Conservation (phyloP, 306 rosid genomes). For the Sechiopsis laciniata region DNA sequence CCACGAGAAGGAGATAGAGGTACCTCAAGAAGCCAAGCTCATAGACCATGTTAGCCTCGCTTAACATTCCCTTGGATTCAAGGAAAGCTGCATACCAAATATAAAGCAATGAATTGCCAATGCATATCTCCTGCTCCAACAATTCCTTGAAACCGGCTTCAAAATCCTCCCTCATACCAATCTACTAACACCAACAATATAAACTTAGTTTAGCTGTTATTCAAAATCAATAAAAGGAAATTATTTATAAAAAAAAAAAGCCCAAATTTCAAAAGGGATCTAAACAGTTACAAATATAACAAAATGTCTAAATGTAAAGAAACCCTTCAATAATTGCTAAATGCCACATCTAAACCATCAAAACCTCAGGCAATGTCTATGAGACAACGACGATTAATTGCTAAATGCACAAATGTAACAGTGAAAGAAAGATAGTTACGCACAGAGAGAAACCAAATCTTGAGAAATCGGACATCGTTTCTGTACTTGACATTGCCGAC, state of each 20-base stretch:
- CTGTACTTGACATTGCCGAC: slow-evolving; percentile 44
- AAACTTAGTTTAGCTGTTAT: background rate
- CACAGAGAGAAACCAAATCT: slow-evolving; percentile 78
- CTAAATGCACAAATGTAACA: background rate
- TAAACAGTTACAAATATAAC: background rate
- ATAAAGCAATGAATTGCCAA: slow-evolving; percentile 44
- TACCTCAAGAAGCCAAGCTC: slow-evolving; percentile 67
- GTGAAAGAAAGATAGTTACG: background rate
- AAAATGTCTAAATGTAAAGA: background rate
- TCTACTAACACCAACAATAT: slow-evolving; percentile 38
- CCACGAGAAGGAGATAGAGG: slow-evolving; percentile 7
- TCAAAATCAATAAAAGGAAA: background rate
- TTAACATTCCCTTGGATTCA: slow-evolving; percentile 52
- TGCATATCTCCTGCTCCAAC: slow-evolving; percentile 51
- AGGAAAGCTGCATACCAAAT: slow-evolving; percentile 45
- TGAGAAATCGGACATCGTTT: slow-evolving; percentile 66
- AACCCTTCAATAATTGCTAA: background rate
- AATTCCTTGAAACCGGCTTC: slow-evolving; percentile 43
- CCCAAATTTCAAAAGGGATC: background rate
- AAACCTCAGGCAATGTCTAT: background rate
- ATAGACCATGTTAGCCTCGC: slow-evolving; percentile 56
- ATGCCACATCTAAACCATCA: background rate
- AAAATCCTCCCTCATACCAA: slow-evolving; percentile 50
- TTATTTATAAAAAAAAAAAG: background rate
- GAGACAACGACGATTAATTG: background rate